Base-by-base conservation (phyloP, 164 flowering plant genomes). In the Liriodendron chinense region DNA sequence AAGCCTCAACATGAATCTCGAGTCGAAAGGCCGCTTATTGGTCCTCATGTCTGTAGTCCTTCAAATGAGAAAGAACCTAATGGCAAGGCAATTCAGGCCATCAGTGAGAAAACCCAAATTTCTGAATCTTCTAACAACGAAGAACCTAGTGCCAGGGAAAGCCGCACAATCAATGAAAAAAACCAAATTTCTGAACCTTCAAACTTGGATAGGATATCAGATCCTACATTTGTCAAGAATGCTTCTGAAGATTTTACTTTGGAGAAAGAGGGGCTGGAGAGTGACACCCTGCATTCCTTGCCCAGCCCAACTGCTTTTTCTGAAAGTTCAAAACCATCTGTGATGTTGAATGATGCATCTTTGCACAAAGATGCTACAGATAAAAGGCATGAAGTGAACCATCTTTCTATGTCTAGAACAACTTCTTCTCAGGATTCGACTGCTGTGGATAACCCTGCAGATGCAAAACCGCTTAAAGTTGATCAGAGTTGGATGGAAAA, bases 401-500 rank as follows among this genome's bases (percentile, higher is more conserved):
- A 75, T 71, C n/a, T 67, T 72, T 61, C 66, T 48, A 59, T 22
- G 9, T 62, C 68, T 12, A 59, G 47, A 16, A 50, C 49, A 24
- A 21, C 24, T 28, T 56, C 74, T 25, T 71, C 70, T 69, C 61
- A 68, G 25, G 75, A 72, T 61, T 23, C 50, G 74, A 72, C 76
- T 73, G 75, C 20, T 47, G 59, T 2, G 49, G 78, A 57, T 66
- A 65, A 34, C 48, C 66, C 26, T 76, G 21, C 63, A 69, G 85
- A 77, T 68, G 75, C 47, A 69, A 77, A 57, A 69, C 50, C 80
- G 12, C 48, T 75, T 56, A 74, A 50, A 47, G 57, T 64, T 48
- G 76, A 80, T 48, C 88, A 87, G 12, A 91, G 83, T 79, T 93
- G 98, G 98, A 68, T 89, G 56, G 92, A 91, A 75, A 84, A 88